Conservation (phyloP, 1,284 basidiomycete genomes). For the Earliella scabrosa region DNA sequence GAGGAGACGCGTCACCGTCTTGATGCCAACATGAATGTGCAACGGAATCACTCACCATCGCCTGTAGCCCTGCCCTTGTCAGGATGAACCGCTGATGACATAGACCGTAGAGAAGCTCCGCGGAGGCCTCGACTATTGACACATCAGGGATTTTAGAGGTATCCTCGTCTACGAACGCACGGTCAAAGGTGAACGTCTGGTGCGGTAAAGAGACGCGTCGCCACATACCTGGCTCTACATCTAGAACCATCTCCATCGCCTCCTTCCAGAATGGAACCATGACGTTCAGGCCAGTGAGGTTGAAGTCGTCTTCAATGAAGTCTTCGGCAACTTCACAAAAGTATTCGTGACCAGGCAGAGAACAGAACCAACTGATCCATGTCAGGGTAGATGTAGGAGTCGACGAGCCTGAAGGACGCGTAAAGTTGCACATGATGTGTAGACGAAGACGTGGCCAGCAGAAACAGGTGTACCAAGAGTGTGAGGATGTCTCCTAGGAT, state of each 20-base stretch:
- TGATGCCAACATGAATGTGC: too few species aligned
- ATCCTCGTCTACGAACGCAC: constrained; percentile 76
- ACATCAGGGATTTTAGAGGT: constrained; percentile 92
- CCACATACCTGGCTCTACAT: constrained; percentile 93
- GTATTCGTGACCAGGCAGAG: constrained; percentile 98
- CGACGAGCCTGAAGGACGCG: constrained; percentile 63
- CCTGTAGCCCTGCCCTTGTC: constrained; percentile 90
- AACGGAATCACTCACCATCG: constrained; percentile 86
- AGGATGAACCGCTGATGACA: constrained; percentile 98
- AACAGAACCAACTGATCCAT: constrained; percentile 99
- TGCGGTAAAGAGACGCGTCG: constrained; percentile 26
- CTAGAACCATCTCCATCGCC: constrained; percentile 99
- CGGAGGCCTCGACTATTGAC: constrained; percentile 97
- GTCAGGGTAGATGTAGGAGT: constrained; percentile 88
- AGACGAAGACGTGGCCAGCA: not conserved
- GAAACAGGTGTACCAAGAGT: not conserved
- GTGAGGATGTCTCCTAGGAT: not conserved
- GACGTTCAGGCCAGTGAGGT: constrained; percentile 93
- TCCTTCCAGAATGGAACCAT: constrained; percentile 99
- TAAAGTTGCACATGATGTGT: not conserved
- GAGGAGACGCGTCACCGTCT: not conserved
- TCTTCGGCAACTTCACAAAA: constrained; percentile 98
- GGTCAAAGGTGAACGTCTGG: constrained; percentile 2
- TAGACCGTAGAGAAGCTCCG: constrained; percentile 96
- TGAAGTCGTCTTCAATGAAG: constrained; percentile 99